Conservation (phyloP, 352 stramenopile genomes). For the Globisporangium heterothallicum region DNA sequence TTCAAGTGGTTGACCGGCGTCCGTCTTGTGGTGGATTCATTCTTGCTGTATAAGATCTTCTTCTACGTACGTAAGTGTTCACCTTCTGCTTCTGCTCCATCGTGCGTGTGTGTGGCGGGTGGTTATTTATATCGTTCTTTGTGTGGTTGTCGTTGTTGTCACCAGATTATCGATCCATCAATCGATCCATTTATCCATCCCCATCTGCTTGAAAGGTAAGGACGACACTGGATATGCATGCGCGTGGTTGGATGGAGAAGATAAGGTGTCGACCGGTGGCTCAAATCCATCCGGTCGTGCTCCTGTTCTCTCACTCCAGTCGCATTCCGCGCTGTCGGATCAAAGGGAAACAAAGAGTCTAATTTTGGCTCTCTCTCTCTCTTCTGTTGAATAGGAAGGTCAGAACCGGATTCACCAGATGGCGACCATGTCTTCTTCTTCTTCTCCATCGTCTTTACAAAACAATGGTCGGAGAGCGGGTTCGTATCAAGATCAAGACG, state of each 20-base stretch:
- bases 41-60: neutral
- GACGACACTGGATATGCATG: neutral
- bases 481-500: conserved; percentile 8
- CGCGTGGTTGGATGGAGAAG: neutral
- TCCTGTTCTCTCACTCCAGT: no score
- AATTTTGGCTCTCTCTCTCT: no score
- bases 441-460: conserved; percentile 6
- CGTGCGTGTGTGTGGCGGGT: neutral
- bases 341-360: no score
- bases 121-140: conserved; percentile 4
- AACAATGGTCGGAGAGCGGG: conserved; percentile 13
- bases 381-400: conserved; percentile 7
- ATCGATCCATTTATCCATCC: conserved; percentile 17
- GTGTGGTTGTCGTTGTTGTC: neutral
- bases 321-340: no score
- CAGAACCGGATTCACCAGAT: conserved; percentile 19
- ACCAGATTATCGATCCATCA: conserved; percentile 11
- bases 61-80: no score
- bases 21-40: conserved; percentile 1
- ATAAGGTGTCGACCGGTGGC: conserved; percentile 6
- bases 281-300: conserved; percentile 11
- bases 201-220: conserved; percentile 6
- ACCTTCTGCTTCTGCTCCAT: neutral
- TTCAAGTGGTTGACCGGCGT: neutral
- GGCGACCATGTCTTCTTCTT: conserved; percentile 16